Percentiles rank a stretch among this genome's conserved stretches.
Conservation (phyloP, 2,329 filamentous ascomycete genomes). For the Nemania diffusa region DNA sequence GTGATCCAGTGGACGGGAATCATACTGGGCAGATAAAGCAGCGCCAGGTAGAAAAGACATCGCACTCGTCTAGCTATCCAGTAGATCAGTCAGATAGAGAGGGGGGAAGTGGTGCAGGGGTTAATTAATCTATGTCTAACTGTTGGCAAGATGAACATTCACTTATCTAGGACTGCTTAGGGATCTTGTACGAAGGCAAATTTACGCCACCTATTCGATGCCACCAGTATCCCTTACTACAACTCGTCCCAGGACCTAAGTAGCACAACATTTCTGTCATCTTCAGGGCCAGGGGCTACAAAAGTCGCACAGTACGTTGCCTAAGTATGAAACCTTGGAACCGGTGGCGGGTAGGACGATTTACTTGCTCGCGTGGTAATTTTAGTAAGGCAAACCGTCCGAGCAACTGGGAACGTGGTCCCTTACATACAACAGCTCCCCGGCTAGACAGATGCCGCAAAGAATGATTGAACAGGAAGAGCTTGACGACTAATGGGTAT, state of each 20-base stretch:
- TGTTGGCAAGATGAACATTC: background rate
- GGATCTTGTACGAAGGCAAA: background rate
- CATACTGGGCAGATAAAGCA: background rate
- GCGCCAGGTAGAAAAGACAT: too few species aligned
- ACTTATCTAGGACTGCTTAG: background rate
- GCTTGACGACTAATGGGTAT: constrained; percentile 22
- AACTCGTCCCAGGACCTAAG: background rate
- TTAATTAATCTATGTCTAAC: background rate
- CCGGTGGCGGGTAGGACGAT: constrained; percentile 7
- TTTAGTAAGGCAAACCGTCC: background rate
- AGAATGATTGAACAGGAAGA: constrained; percentile 1
- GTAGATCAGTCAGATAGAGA: background rate
- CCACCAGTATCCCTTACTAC: background rate
- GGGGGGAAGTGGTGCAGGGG: background rate
- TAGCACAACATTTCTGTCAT: background rate
- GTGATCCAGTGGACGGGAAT: background rate
- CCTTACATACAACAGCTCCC: background rate
- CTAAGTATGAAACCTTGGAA: background rate
- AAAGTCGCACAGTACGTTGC: background rate
- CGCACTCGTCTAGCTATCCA: background rate
- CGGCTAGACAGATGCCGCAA: background rate
- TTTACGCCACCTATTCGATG: background rate
- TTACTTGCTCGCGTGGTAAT: background rate
- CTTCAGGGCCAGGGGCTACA: background rate
- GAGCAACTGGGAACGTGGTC: background rate